Conservation (phyloP, 495 filamentous ascomycete genomes). For the Bryoglossum gracile region DNA sequence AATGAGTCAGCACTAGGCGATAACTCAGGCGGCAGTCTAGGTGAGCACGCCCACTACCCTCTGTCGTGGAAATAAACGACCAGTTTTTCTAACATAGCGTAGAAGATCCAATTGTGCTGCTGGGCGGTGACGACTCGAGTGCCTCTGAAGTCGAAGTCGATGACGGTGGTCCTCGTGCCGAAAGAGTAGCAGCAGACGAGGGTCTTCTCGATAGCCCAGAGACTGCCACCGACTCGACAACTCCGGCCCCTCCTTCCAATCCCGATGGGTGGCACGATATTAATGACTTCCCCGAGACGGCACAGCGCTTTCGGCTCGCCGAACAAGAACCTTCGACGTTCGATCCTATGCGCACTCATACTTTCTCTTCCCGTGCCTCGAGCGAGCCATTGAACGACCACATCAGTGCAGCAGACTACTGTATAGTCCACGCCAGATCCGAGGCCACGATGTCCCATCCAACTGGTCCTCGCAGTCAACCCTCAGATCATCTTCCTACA, state of each 20-base stretch:
- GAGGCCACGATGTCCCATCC: slow-evolving; percentile 8
- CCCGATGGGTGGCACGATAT: too few relatives aligned
- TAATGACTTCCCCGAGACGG: too few relatives aligned
- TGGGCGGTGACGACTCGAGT: too few relatives aligned
- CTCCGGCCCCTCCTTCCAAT: not conserved
- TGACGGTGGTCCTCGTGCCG: not conserved
- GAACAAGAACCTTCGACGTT: slow-evolving; percentile 7
- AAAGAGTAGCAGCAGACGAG: not conserved
- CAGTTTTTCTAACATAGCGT: slow-evolving; percentile 3
- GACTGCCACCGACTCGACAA: too few relatives aligned
- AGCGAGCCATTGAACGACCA: slow-evolving; percentile 15
- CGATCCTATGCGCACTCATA: slow-evolving; percentile 7
- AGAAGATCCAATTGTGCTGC: not conserved
- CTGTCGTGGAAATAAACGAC: slow-evolving; percentile 4
- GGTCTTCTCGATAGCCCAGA: too few relatives aligned
- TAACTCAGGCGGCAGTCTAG: slow-evolving; percentile 6
- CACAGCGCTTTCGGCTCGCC: too few relatives aligned
- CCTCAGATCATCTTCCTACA: slow-evolving; percentile 5
- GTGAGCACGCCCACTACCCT: slow-evolving; percentile 1
- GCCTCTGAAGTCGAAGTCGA: too few relatives aligned
- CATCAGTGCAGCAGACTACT: slow-evolving; percentile 10
- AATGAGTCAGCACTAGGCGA: slow-evolving; percentile 1
- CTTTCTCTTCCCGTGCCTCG: slow-evolving; percentile 9
- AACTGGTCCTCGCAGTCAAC: not conserved
- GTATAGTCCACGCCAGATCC: slow-evolving; percentile 11